Conservation (phyloP, 23 red algal genomes). For the Cyanidiococcus yangmingshanensis region DNA sequence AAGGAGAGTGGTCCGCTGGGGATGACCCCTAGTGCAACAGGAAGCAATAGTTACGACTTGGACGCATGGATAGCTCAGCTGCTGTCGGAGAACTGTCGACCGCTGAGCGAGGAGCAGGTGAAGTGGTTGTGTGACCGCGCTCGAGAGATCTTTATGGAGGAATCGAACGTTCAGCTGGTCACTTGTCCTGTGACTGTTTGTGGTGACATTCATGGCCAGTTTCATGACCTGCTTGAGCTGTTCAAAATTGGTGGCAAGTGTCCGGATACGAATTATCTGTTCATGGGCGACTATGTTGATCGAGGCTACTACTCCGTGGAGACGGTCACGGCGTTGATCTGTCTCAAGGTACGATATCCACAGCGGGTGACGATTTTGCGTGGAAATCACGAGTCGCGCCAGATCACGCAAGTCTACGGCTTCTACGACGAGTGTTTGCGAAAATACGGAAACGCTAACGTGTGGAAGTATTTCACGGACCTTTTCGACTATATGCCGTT, state of each 20-base stretch:
- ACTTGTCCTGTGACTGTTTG: slow-evolving; percentile 91
- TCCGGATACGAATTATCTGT: slow-evolving; percentile 97
- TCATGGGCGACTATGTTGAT: slow-evolving; percentile 99
- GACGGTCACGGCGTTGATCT: slow-evolving; percentile 90
- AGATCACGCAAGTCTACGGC: slow-evolving; percentile 98
- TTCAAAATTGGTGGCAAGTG: slow-evolving; percentile 90
- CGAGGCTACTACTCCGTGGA: slow-evolving; percentile 98
- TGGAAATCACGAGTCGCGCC: slow-evolving; percentile 92
- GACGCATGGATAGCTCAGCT: slow-evolving; percentile 77
- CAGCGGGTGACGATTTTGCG: slow-evolving; percentile 94
- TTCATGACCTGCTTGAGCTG: slow-evolving; percentile 92
- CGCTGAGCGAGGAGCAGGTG: slow-evolving; percentile 83
- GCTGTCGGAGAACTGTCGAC: slow-evolving; percentile 78
- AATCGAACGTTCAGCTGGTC: slow-evolving; percentile 88
- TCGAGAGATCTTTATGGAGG: slow-evolving; percentile 75
- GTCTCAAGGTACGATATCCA: slow-evolving; percentile 92
- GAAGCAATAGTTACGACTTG: slow-evolving; percentile 22
- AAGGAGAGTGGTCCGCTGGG: not conserved
- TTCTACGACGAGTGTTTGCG: slow-evolving; percentile 99
- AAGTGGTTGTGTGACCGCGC: slow-evolving; percentile 89
- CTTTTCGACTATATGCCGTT: slow-evolving; percentile 98
- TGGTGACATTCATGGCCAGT: slow-evolving; percentile 97
- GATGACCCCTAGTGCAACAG: not conserved
- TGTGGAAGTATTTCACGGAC: slow-evolving; percentile 99
- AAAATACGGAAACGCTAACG: slow-evolving; percentile 95